A percentile compares a stretch with the other conserved stretches of the same genome.
Conservation (phyloP, 2,329 filamentous ascomycete genomes). For the Ilyonectria robusta region DNA sequence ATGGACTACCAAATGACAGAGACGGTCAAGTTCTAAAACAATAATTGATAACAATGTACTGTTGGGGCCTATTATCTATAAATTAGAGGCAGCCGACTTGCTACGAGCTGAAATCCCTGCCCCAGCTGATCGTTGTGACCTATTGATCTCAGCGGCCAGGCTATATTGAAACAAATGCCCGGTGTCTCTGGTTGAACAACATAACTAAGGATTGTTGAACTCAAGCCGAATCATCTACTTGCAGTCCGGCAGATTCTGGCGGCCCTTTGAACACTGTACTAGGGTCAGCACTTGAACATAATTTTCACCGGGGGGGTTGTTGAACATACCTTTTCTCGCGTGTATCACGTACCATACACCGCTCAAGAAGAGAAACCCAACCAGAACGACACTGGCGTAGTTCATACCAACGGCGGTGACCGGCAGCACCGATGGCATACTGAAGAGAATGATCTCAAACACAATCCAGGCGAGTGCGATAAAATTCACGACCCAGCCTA, state of each 20-base stretch:
- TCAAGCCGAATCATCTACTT: conserved; percentile 11
- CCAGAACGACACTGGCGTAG: conserved; percentile 77
- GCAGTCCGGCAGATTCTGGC: conserved; percentile 41
- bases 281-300: neutral
- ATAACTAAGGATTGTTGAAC: neutral
- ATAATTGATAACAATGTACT: neutral
- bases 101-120: neutral
- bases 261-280: conserved; percentile 41
- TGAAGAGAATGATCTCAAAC: conserved; percentile 81
- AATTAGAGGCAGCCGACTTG: neutral
- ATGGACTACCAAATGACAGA: too few relatives aligned
- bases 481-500: conserved; percentile 78
- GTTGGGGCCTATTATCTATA: neutral
- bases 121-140: neutral
- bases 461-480: conserved; percentile 78
- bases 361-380: conserved; percentile 72
- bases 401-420: conserved; percentile 73
- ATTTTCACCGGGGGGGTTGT: too few relatives aligned
- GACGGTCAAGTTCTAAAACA: too few relatives aligned
- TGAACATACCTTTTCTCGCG: conserved; percentile 35
- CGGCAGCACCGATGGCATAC: conserved; percentile 77
- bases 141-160: neutral
- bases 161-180: neutral
- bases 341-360: conserved; percentile 74
- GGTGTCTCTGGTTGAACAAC: neutral